A percentile compares a stretch with the other conserved stretches of the same genome.
phyloP scores from a whole-genome alignment of 331 rosid genomes.

The Arachis monticola region DNA sequence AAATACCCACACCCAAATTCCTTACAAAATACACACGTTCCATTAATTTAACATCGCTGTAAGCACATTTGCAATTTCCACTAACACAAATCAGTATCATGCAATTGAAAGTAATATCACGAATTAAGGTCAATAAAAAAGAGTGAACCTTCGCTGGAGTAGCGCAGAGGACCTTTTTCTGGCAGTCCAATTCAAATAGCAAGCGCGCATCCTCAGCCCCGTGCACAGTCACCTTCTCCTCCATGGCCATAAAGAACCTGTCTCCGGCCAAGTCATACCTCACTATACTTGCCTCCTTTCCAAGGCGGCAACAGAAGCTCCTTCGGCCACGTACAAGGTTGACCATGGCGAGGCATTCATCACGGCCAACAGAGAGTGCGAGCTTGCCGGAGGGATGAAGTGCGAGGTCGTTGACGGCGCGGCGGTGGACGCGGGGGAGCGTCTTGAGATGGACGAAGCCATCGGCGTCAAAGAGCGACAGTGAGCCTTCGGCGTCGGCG shows the following conservation, averaged over 20 bases:
- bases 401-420: slow-evolving; percentile 72
- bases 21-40: not conserved
- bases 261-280: slow-evolving; percentile 60
- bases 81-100: not conserved
- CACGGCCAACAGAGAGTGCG: slow-evolving; percentile 81
- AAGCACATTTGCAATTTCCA: not conserved
- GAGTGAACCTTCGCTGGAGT: slow-evolving; percentile 66
- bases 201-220: slow-evolving; percentile 82
- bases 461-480: slow-evolving; percentile 80
- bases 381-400: slow-evolving; percentile 81
- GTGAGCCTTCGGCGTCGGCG: slow-evolving; percentile 69
- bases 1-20: too few species aligned
- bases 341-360: slow-evolving; percentile 76
- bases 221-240: slow-evolving; percentile 67
- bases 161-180: slow-evolving; percentile 62
- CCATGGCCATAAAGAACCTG: slow-evolving; percentile 66
- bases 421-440: slow-evolving; percentile 56
- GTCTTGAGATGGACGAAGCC: slow-evolving; percentile 81
- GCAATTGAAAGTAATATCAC: not conserved
- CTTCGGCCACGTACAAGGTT: slow-evolving; percentile 80
- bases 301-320: slow-evolving; percentile 75
- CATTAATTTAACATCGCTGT: not conserved
- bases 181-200: slow-evolving; percentile 63
- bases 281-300: slow-evolving; percentile 72
- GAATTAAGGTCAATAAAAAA: not conserved